phyloP scores from a whole-genome alignment of 768 basidiomycete genomes.

The Amanita thiersii region DNA sequence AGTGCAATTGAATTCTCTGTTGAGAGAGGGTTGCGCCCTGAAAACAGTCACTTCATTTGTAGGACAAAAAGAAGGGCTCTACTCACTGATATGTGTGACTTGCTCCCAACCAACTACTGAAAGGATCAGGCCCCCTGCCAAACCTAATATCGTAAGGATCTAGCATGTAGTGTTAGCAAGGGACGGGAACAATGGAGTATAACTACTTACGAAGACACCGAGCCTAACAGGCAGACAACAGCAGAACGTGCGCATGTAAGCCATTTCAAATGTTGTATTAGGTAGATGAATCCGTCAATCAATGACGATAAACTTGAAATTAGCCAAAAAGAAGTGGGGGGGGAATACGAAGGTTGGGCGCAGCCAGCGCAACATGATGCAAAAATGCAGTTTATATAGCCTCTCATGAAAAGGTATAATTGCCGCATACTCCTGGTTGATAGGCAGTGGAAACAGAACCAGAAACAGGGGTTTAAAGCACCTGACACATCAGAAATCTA shows the following conservation, averaged over 20 bases:
- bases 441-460: background rate
- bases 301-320: slow-evolving; percentile 3
- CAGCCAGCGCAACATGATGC: background rate
- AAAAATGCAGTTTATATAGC: background rate
- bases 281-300: slow-evolving; percentile 2
- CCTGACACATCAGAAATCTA: background rate
- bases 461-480: background rate
- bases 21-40: slow-evolving; percentile 27
- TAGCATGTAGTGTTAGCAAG: slow-evolving; percentile 1
- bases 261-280: slow-evolving; percentile 10
- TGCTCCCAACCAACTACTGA: slow-evolving; percentile 39
- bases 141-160: slow-evolving; percentile 30
- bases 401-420: background rate
- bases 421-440: background rate
- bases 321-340: slow-evolving; percentile 2
- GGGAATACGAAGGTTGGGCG: background rate
- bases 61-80: slow-evolving; percentile 1
- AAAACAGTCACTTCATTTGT: background rate
- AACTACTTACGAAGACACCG: slow-evolving; percentile 44
- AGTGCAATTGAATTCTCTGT: slow-evolving; percentile 31
- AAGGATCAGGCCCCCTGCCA: slow-evolving; percentile 35
- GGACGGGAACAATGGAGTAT: background rate
- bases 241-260: slow-evolving; percentile 51
- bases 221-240: slow-evolving; percentile 60
- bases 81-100: slow-evolving; percentile 35